Percentiles rank a stretch among this genome's conserved stretches.
These are phyloP conservation scores for Cordyceps cateniannulata DNA, from an alignment of 2,329 filamentous ascomycete genomes.

Conservation along the genomic window DNA sequence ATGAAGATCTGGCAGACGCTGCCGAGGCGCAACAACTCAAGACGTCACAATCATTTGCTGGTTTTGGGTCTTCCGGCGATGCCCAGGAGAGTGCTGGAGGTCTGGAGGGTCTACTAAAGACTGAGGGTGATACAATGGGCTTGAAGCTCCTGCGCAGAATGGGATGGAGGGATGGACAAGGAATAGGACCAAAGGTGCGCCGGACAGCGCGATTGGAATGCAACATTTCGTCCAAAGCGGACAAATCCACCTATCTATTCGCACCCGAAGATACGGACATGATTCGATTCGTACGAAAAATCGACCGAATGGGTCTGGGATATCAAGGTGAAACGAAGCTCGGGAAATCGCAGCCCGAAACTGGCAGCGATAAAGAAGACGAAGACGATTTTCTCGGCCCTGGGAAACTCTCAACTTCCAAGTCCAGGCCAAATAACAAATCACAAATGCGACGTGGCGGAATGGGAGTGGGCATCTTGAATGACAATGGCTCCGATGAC, in stretches of 20 bases:
- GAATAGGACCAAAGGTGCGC: constrained; percentile 79
- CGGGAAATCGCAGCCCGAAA: constrained; percentile 26
- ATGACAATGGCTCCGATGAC: constrained; percentile 90
- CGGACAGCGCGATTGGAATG: constrained; percentile 61
- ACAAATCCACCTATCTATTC: constrained; percentile 61
- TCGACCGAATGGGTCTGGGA: constrained; percentile 64
- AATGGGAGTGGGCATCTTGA: constrained; percentile 82
- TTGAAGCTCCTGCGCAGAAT: constrained; percentile 79
- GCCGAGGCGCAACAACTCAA: constrained; percentile 71
- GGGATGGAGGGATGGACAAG: constrained; percentile 94
- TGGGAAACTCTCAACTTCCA: constrained; percentile 17
- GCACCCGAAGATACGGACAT: constrained; percentile 74
- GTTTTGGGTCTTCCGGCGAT: constrained; percentile 61
- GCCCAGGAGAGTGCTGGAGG: constrained; percentile 41
- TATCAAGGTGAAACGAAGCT: constrained; percentile 54
- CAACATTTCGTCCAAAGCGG: constrained; percentile 29
- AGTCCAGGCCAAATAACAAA: constrained; percentile 45
- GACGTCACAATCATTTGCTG: constrained; percentile 67
- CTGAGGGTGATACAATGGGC: constrained; percentile 77
- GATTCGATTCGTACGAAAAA: constrained; percentile 59
- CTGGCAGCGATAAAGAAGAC: constrained; percentile 39
- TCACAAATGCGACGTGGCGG: constrained; percentile 45
- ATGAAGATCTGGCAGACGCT: constrained; percentile 84
- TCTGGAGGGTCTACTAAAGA: constrained; percentile 62
- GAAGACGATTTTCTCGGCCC: constrained; percentile 26